A percentile compares a stretch with the other conserved stretches of the same genome.
These are phyloP conservation scores for Podospora conica DNA, from an alignment of 495 filamentous ascomycete genomes.

Conservation along the genomic window DNA sequence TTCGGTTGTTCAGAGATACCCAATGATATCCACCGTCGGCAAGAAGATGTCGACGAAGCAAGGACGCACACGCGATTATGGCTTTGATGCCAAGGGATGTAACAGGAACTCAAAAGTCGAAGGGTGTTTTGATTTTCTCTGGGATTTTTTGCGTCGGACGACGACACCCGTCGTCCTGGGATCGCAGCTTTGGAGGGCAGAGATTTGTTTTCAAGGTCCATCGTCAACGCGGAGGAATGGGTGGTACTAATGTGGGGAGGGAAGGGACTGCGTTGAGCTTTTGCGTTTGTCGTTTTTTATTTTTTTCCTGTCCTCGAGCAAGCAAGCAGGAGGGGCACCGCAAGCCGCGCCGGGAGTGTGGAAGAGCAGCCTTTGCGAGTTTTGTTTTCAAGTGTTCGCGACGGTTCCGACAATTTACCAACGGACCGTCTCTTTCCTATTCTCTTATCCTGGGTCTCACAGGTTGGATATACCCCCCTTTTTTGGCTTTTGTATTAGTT, in stretches of 20 bases:
- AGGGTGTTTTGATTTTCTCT: constrained; percentile 4
- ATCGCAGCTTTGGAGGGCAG: not conserved
- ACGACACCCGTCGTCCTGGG: not conserved
- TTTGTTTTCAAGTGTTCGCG: constrained; percentile 11
- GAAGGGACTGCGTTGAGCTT: not conserved
- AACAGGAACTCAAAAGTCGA: constrained; percentile 12
- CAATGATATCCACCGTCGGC: constrained; percentile 8
- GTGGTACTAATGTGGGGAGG: not conserved
- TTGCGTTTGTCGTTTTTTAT: not conserved
- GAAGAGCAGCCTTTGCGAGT: constrained; percentile 8
- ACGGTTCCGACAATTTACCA: constrained; percentile 18
- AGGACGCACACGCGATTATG: constrained; percentile 9
- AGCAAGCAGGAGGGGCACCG: not conserved
- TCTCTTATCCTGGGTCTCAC: constrained; percentile 20
- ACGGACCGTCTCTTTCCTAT: constrained; percentile 17
- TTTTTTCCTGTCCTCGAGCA: constrained; percentile 2
- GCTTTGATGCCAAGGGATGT: constrained; percentile 8
- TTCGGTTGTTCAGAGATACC: constrained; percentile 18
- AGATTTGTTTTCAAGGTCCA: not conserved
- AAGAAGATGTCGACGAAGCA: constrained; percentile 11
- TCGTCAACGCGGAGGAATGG: not conserved
- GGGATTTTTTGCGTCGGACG: constrained; percentile 2
- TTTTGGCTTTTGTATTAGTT: constrained; percentile 12
- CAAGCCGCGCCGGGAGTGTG: constrained; percentile 8
- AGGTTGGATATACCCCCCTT: constrained; percentile 34